These are phyloP conservation scores for Exophiala phaeomuriformis DNA, from an alignment of 2,329 filamentous ascomycete species.

Conservation along the genomic window DNA sequence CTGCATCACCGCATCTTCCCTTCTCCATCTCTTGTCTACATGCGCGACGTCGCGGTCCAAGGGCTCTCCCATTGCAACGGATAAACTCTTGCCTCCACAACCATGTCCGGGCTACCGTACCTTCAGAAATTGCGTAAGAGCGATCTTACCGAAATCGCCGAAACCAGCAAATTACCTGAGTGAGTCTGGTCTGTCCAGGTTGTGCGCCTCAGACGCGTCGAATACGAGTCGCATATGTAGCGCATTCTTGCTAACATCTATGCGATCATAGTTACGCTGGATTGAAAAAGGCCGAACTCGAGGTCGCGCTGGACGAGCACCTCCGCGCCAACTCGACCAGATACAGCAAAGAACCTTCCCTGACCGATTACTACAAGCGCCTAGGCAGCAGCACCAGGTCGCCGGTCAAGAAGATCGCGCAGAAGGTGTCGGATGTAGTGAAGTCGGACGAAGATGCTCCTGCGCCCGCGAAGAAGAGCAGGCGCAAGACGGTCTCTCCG, in stretches of 20 bases:
- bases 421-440: conserved; percentile 35
- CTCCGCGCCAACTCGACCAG: conserved; percentile 61
- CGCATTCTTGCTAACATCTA: conserved; percentile 21
- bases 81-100: conserved; percentile 26
- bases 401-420: conserved; percentile 49
- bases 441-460: conserved; percentile 34
- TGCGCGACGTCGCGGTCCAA: neutral
- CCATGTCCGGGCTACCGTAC: conserved; percentile 62
- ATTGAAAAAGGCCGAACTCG: conserved; percentile 44
- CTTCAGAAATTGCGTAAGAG: conserved; percentile 74
- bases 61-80: neutral
- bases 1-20: conserved; percentile 1
- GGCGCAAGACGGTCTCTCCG: conserved; percentile 29
- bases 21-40: neutral
- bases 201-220: conserved; percentile 11
- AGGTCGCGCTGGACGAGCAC: conserved; percentile 64
- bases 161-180: conserved; percentile 51
- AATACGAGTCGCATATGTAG: conserved; percentile 6
- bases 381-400: conserved; percentile 49
- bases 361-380: conserved; percentile 71
- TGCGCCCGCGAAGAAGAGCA: conserved; percentile 29
- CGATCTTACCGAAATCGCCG: conserved; percentile 67
- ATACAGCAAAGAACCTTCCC: conserved; percentile 56
- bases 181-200: conserved; percentile 39
- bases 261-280: conserved; percentile 23